Percentiles rank a stretch among this genome's conserved stretches.
These are phyloP conservation scores for Nemania sp. DNA, from an alignment of 2,329 filamentous ascomycete species.

Conservation along the genomic window DNA sequence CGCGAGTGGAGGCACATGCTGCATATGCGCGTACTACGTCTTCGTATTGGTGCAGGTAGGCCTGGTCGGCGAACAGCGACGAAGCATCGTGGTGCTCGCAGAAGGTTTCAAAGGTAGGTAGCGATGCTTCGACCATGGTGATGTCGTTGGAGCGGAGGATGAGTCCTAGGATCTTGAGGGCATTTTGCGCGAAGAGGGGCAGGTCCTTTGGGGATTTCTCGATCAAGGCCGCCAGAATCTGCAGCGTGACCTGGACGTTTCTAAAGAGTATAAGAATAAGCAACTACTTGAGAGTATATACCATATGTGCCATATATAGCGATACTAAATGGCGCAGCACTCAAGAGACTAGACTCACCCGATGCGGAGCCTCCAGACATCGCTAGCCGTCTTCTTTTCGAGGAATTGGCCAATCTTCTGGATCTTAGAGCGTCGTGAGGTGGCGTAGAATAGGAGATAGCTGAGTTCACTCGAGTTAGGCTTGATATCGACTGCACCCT, in stretches of 20 bases:
- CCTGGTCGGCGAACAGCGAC: conserved; percentile 85
- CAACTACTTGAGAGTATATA: conserved; percentile 3
- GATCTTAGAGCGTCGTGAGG: conserved; percentile 92
- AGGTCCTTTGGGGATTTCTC: conserved; percentile 93
- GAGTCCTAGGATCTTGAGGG: conserved; percentile 85
- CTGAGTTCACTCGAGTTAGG: conserved; percentile 97
- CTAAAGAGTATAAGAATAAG: conserved; percentile 57
- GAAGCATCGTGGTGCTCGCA: conserved; percentile 90
- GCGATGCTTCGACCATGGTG: conserved; percentile 90
- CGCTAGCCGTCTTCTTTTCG: conserved; percentile 91
- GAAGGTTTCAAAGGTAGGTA: conserved; percentile 87
- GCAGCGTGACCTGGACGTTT: conserved; percentile 93
- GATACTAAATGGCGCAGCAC: background rate
- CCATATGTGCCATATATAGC: background rate
- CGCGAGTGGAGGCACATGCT: conserved; percentile 77
- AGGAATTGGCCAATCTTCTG: conserved; percentile 96
- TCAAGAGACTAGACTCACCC: conserved; percentile 70
- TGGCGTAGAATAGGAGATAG: conserved; percentile 96
- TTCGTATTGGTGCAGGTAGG: conserved; percentile 85
- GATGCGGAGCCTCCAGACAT: conserved; percentile 89
- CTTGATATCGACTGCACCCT: conserved; percentile 91
- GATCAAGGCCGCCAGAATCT: conserved; percentile 90
- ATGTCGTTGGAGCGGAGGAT: conserved; percentile 89
- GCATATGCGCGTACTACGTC: conserved; percentile 85
- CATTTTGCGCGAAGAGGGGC: conserved; percentile 85